Base-by-base conservation (phyloP, 305 asterid genomes). In the Fraxinus sp. region DNA sequence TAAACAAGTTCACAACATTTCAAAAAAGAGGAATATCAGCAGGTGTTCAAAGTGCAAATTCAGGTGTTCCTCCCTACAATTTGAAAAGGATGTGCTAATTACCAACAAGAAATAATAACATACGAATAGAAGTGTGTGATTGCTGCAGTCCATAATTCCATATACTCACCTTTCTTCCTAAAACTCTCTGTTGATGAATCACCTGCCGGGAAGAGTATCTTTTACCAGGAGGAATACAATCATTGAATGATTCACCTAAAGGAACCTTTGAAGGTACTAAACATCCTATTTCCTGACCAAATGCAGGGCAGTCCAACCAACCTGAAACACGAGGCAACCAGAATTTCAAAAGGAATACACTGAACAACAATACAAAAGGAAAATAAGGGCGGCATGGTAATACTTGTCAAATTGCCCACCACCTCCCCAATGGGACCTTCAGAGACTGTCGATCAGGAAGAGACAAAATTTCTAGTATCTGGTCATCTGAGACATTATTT, bases 191-290 rank as follows among this genome's bases (percentile, higher is more conserved):
- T 82, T 88, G 92, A 84, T 90, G 97, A 81, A 93, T 72, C 89
- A 95, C 97, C 93, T 97, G 98, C 90, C 87, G 92, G 84, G 84
- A 93, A n/a, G 99, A 94, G 93, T 95, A 97, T 93, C 99, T 91
- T 89, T 87, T 93, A 84, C 99, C 98, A 49, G 97, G 99, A 77
- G 37, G 83, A 84, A 94, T 80, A 79, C 80, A 81, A 77, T 89
- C 95, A 85, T 93, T 94, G 89, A 91, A 97, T 62, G 94, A 66
- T 88, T 97, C 99, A 74, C 92, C 97, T 85, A 97, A 83, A 41
- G 99, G 99, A 81, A 95, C 99, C 86, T 97, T 97, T 79, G 99
- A 97, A 84, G 99, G 99, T 86, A 97, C 88, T 86, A 97, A 86
- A 78, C 87, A 82, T 28, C 90, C 89, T 78, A 92, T 87, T 85